Percentiles rank a stretch among this genome's conserved stretches.
Evolutionary conservation across 2,329 filamentous ascomycete species (phyloP).

Genomic region (Fusarium virguliforme): DNA sequence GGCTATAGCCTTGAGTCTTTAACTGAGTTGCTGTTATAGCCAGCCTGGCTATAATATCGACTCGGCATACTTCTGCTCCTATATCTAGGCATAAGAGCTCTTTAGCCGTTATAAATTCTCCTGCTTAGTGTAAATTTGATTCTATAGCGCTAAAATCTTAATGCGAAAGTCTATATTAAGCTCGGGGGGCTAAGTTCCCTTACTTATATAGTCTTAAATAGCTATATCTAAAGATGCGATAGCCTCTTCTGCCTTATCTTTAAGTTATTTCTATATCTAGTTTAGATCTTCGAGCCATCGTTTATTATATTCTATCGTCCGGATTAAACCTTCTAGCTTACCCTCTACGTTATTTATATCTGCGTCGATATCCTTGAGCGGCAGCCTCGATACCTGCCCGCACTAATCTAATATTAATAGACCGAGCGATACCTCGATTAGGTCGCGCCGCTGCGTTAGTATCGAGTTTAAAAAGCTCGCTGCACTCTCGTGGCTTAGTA

Average conservation of each 20-base stretch:
- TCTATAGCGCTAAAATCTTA: constrained; percentile 17
- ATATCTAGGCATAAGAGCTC: neutral
- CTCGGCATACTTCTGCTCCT: constrained; percentile 14
- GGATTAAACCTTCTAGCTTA: neutral
- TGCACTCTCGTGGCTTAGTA: constrained; percentile 43
- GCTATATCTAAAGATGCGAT: constrained; percentile 11
- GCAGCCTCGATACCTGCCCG: constrained; percentile 10
- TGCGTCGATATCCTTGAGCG: constrained; percentile 26
- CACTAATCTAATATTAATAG: constrained; percentile 38
- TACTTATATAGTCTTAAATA: constrained; percentile 15
- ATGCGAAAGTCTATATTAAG: neutral
- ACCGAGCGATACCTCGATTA: constrained; percentile 43
- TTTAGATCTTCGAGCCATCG: neutral
- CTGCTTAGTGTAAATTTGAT: neutral
- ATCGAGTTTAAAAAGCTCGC: constrained; percentile 41
- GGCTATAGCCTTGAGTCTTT: constrained; percentile 8
- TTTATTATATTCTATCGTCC: constrained; percentile 5
- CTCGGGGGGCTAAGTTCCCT: constrained; percentile 12
- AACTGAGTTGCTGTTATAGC: constrained; percentile 12
- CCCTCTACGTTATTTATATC: neutral
- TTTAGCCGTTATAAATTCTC: constrained; percentile 21
- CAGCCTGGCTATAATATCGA: constrained; percentile 15
- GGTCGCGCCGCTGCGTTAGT: constrained; percentile 14
- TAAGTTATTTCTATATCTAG: neutral
- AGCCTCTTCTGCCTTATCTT: constrained; percentile 9